Base-by-base conservation (phyloP, 2,329 filamentous ascomycete species). In the Dothidotthia symphoricarpi region DNA sequence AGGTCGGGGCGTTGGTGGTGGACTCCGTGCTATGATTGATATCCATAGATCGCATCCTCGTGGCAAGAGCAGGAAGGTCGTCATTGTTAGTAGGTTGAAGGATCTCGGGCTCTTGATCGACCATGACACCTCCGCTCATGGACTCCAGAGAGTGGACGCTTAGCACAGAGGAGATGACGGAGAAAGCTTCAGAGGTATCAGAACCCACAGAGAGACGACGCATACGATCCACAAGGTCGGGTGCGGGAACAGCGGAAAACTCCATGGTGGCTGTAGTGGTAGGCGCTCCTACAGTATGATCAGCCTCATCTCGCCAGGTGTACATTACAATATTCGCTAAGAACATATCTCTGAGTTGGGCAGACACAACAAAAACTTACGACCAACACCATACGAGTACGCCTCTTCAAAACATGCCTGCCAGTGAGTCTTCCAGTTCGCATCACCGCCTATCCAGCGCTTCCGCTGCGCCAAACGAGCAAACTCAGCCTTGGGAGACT, bases 401-500 rank as follows among this genome's bases (percentile, higher is more conserved):
- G 29, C 15, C 15, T 56, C 46, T 1, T 31, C 36, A 25, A 57
- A 60, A 26, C 51, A 57, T 11, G 31, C 24, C 24, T 39, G 11
- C 52, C 55, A 56, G 24, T 45, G 30, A 10, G 10, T 3, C 10
- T 41, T 41, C 53, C 55, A 57, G 3, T 43, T 24, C 11, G 14
- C 24, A 33, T 47, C 44, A 5, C 47, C 52, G 12, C 44, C 48
- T 2, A 38, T 36, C 56, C 56, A 59, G 7, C 49, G 47, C 31
- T 45, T 47, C 26, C 31, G 31, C 26, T 46, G 40, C 3, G 51
- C 55, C n/a, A 59, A 32, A 13, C 51, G 50, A 10, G 41, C 45
- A 28, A 59, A 59, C 26, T 57, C 53, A 16, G 45, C 47, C 22
- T 54, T 54, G 6, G 50, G 47, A 6, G 44, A 39, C 8, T 30